Conservation (phyloP, 257 asterid genomes). For the Nemophila menziesii region DNA sequence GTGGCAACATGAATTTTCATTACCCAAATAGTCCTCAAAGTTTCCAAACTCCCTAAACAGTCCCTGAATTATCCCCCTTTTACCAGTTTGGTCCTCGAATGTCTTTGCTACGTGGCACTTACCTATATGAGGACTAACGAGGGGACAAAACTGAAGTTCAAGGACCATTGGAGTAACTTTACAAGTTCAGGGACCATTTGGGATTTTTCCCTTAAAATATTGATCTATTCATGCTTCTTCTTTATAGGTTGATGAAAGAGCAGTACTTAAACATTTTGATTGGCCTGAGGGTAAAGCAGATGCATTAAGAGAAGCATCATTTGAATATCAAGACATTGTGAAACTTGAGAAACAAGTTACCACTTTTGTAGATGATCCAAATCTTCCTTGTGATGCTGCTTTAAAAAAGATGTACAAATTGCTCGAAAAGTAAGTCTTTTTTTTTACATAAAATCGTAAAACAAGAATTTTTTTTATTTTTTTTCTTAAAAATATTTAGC, state of each 20-base stretch:
- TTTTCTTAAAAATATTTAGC: no score
- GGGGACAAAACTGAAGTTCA: no score
- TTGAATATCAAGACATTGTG: slow-evolving; percentile 81
- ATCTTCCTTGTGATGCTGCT: slow-evolving; percentile 79
- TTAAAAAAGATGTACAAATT: slow-evolving; percentile 85
- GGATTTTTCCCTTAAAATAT: no score
- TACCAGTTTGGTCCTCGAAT: no score
- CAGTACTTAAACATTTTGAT: slow-evolving; percentile 88
- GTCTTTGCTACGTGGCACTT: no score
- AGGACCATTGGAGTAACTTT: no score
- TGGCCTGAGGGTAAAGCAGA: slow-evolving; percentile 99
- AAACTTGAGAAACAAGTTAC: slow-evolving; percentile 80
- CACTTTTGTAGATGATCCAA: slow-evolving; percentile 62
- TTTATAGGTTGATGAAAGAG: slow-evolving; percentile 89
- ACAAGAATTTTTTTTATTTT: not conserved
- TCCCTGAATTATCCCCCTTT: no score
- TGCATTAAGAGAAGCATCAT: slow-evolving; percentile 86
- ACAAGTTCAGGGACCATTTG: no score
- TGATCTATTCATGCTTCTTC: slow-evolving; percentile 1
- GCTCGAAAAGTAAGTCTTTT: slow-evolving; percentile 82
- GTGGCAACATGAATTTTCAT: no score
- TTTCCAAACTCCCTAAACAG: no score
- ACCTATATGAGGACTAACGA: no score
- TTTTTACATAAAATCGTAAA: not conserved
- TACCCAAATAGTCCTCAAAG: no score